Conservation (phyloP, 352 stramenopile genomes). For the Pythium sukuiense region DNA sequence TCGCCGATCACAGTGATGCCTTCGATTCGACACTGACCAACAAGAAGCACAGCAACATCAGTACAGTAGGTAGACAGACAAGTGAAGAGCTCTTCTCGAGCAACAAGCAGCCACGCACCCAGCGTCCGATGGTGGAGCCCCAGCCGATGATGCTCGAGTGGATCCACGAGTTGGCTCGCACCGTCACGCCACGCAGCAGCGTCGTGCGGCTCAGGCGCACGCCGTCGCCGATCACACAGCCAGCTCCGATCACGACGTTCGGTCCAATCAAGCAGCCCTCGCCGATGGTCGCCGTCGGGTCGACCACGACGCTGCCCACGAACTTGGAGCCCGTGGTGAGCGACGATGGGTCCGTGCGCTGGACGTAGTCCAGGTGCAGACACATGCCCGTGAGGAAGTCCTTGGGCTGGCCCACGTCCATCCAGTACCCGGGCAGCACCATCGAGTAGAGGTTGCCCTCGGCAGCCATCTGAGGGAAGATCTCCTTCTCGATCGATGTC, state of each 20-base stretch:
- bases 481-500: slow-evolving; percentile 91
- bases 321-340: slow-evolving; percentile 71
- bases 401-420: slow-evolving; percentile 91
- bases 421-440: slow-evolving; percentile 88
- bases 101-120: slow-evolving; percentile 38
- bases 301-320: slow-evolving; percentile 85
- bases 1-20: slow-evolving; percentile 84
- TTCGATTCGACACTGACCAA: slow-evolving; percentile 67
- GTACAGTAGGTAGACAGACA: background rate
- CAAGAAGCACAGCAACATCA: slow-evolving; percentile 14
- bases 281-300: slow-evolving; percentile 73
- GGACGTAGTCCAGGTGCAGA: slow-evolving; percentile 78
- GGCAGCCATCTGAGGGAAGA: slow-evolving; percentile 89
- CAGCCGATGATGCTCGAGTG: slow-evolving; percentile 90
- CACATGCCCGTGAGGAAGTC: slow-evolving; percentile 89
- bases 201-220: slow-evolving; percentile 83
- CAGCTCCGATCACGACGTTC: slow-evolving; percentile 81
- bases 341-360: slow-evolving; percentile 40
- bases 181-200: slow-evolving; percentile 71
- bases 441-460: slow-evolving; percentile 87
- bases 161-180: slow-evolving; percentile 84
- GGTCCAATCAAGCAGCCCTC: slow-evolving; percentile 81
- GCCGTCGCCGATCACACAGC: slow-evolving; percentile 86
- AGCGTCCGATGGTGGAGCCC: slow-evolving; percentile 84
- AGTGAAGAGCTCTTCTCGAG: background rate